Evolutionary conservation across 129 eudicot genomes (phyloP).

Genomic region (Chrysanthemum lavandulifolium): DNA sequence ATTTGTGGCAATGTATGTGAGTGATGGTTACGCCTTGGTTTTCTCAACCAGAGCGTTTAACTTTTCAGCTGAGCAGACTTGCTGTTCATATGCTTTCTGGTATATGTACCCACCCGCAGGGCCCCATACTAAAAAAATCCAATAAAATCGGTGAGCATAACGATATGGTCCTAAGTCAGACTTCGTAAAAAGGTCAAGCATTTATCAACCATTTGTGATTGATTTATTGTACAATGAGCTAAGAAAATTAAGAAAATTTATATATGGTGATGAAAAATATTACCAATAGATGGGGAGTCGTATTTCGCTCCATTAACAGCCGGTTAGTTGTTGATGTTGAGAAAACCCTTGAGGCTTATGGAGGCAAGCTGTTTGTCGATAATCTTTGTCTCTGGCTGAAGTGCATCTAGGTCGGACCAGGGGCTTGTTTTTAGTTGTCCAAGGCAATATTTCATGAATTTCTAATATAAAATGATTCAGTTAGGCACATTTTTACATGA

Average conservation of each 20-base stretch:
- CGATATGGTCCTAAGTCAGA: neutral
- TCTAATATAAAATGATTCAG: conserved; percentile 43
- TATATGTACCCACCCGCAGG: conserved; percentile 91
- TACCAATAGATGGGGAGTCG: conserved; percentile 75
- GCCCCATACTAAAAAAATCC: too few relatives aligned
- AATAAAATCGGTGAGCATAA: conserved; percentile 8
- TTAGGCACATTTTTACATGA: conserved; percentile 13
- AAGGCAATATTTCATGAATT: conserved; percentile 69
- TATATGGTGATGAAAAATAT: neutral
- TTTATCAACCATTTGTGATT: neutral
- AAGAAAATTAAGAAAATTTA: neutral
- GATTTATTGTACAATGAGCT: neutral
- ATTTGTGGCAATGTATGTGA: conserved; percentile 79
- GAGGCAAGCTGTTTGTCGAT: conserved; percentile 63
- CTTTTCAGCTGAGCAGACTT: conserved; percentile 75
- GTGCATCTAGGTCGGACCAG: conserved; percentile 92
- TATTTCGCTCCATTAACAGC: conserved; percentile 83
- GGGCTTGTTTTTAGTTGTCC: conserved; percentile 86
- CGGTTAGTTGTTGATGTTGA: conserved; percentile 91
- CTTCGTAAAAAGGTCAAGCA: neutral
- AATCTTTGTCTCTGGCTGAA: conserved; percentile 92
- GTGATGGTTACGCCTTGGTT: conserved; percentile 52
- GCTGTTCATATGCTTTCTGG: conserved; percentile 90
- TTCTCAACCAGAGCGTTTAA: conserved; percentile 68
- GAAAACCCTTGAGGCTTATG: conserved; percentile 73